phyloP scores from a whole-genome alignment of 2,329 filamentous ascomycete genomes.

The Aureobasidium zeae region DNA sequence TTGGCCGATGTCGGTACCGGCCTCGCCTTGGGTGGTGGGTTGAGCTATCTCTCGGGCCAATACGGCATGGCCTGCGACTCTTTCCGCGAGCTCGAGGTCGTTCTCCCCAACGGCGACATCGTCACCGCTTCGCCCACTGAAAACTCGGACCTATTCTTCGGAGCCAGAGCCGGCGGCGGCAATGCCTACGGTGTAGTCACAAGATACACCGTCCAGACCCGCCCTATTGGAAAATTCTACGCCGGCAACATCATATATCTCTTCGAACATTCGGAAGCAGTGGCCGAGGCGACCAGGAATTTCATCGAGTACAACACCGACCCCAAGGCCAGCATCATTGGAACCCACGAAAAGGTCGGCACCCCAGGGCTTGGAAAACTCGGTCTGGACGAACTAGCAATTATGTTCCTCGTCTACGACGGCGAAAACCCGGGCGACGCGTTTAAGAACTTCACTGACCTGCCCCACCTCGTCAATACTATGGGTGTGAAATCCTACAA shows the following conservation, averaged over 20 bases:
- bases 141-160: conserved; percentile 44
- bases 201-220: conserved; percentile 10
- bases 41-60: conserved; percentile 14
- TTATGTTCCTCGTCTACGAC: conserved; percentile 32
- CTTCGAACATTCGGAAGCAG: conserved; percentile 23
- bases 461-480: conserved; percentile 26
- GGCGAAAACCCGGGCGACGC: conserved; percentile 26
- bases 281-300: conserved; percentile 25
- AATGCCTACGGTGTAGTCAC: conserved; percentile 30
- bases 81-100: conserved; percentile 33
- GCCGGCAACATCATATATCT: conserved; percentile 5
- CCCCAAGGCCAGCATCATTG: conserved; percentile 29
- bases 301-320: conserved; percentile 29
- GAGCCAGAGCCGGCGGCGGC: conserved; percentile 46
- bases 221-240: conserved; percentile 12
- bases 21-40: conserved; percentile 14
- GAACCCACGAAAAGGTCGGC: conserved; percentile 27
- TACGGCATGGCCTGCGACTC: conserved; percentile 13
- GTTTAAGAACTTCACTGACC: conserved; percentile 28
- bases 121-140: conserved; percentile 36
- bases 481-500: conserved; percentile 25
- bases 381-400: conserved; percentile 27
- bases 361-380: conserved; percentile 24
- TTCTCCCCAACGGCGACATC: conserved; percentile 43
- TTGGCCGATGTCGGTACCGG: conserved; percentile 7